Conservation (phyloP, 805 yeast genomes). For the Starmerella khaoyaiensis region DNA sequence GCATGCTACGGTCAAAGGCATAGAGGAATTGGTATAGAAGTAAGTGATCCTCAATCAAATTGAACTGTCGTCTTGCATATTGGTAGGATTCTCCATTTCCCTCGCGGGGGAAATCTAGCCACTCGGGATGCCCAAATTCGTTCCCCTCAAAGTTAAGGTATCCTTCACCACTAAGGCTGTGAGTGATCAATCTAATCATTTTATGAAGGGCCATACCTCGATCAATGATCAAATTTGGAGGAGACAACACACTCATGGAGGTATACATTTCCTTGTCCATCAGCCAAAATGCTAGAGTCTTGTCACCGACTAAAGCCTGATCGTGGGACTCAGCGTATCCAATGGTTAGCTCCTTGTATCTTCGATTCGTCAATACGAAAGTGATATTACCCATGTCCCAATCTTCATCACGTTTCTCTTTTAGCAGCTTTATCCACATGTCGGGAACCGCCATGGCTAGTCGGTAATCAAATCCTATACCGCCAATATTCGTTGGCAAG, state of each 20-base stretch:
- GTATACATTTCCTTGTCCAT: conserved; percentile 99
- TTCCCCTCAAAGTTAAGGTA: conserved; percentile 94
- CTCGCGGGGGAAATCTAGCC: conserved; percentile 92
- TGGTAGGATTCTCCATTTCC: conserved; percentile 83
- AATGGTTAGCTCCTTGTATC: conserved; percentile 78
- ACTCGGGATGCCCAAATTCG: conserved; percentile 97
- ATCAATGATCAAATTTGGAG: conserved; percentile 64
- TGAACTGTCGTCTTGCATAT: conserved; percentile 92
- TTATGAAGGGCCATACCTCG: conserved; percentile 88
- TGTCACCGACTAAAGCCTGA: conserved; percentile 95
- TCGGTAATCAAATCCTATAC: conserved; percentile 87
- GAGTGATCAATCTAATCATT: conserved; percentile 75
- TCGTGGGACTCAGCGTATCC: conserved; percentile 93
- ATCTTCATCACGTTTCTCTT: conserved; percentile 71
- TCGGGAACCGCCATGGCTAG: conserved; percentile 96
- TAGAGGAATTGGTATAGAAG: conserved; percentile 68
- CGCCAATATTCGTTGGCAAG: conserved; percentile 58
- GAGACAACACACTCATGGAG: conserved; percentile 69
- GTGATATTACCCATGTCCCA: conserved; percentile 82
- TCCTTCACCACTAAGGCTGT: conserved; percentile 92
- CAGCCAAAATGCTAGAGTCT: conserved; percentile 91
- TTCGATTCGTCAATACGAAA: conserved; percentile 72
- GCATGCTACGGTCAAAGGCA: conserved; percentile 78
- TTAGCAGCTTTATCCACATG: conserved; percentile 93
- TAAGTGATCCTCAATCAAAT: conserved; percentile 64